These are phyloP conservation scores for Botryobasidium botryosum DNA, from an alignment of 768 basidiomycete species.

Conservation along the genomic window DNA sequence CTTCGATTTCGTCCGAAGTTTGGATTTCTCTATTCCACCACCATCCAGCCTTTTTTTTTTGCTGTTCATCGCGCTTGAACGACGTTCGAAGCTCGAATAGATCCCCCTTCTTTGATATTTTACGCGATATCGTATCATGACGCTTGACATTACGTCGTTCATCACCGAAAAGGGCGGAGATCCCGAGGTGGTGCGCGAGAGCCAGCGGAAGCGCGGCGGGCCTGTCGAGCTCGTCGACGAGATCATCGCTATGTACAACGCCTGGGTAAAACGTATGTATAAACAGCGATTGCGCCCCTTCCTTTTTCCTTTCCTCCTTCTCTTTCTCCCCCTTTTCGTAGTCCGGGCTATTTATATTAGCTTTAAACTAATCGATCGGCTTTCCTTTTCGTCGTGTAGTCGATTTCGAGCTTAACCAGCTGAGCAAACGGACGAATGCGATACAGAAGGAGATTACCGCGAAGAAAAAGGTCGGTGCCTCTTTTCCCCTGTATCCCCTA, in stretches of 20 bases:
- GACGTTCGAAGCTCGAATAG: no score
- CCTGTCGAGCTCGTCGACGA: constrained; percentile 88
- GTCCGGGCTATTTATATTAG: neutral
- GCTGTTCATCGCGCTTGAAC: no score
- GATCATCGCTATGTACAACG: constrained; percentile 75
- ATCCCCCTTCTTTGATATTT: no score
- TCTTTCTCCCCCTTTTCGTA: neutral
- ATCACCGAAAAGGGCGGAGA: constrained; percentile 86
- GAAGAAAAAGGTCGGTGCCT: constrained; percentile 64
- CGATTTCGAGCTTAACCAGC: constrained; percentile 66
- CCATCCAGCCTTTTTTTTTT: neutral
- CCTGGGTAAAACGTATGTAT: constrained; percentile 85
- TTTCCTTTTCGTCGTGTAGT: constrained; percentile 29
- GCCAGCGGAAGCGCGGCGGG: constrained; percentile 80
- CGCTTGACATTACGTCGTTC: constrained; percentile 62
- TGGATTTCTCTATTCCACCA: neutral
- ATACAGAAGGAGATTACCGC: constrained; percentile 87
- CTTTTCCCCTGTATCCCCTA: neutral
- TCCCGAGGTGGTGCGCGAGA: constrained; percentile 75
- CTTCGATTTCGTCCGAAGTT: neutral
- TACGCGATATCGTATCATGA: constrained; percentile 41
- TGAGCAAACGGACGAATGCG: constrained; percentile 70
- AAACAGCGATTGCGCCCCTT: no score
- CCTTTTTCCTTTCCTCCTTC: neutral
- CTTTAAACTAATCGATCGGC: no score